Evolutionary conservation across 495 filamentous ascomycete species (phyloP).

Genomic region (Neurospora hispaniola): DNA sequence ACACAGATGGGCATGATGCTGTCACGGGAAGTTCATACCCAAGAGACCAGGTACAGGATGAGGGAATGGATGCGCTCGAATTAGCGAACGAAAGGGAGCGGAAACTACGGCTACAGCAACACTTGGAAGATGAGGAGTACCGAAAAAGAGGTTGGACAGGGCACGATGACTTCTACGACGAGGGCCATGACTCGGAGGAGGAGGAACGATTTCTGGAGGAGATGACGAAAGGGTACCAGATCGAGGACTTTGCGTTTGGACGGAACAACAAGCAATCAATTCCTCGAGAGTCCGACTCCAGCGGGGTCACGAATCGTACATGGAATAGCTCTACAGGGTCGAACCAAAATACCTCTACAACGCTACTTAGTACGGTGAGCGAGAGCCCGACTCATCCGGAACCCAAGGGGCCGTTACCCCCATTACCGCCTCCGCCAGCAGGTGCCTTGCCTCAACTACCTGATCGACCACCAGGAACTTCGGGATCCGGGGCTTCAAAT

Average conservation of each 20-base stretch:
- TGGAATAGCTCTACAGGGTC: conserved; percentile 83
- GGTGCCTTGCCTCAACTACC: conserved; percentile 25
- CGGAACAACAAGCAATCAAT: conserved; percentile 61
- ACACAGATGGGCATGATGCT: conserved; percentile 34
- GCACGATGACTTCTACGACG: conserved; percentile 41
- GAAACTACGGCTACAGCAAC: conserved; percentile 29
- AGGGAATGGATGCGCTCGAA: conserved; percentile 61
- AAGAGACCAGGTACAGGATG: conserved; percentile 68
- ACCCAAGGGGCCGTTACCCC: conserved; percentile 24
- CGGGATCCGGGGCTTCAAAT: conserved; percentile 22
- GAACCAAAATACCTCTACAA: conserved; percentile 63
- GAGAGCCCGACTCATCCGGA: conserved; percentile 40
- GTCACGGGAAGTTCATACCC: conserved; percentile 32
- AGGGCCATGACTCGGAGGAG: conserved; percentile 77
- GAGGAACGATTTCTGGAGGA: conserved; percentile 89
- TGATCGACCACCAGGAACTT: conserved; percentile 12
- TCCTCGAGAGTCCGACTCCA: conserved; percentile 83
- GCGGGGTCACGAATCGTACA: conserved; percentile 69
- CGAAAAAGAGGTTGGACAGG: conserved; percentile 15
- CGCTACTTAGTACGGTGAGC: conserved; percentile 62
- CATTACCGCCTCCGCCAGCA: conserved; percentile 31
- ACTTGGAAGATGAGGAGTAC: conserved; percentile 28
- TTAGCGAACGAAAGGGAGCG: conserved; percentile 46
- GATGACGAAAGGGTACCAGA: conserved; percentile 76
- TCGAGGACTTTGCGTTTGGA: conserved; percentile 81